Percentiles rank a stretch among this genome's conserved stretches.
These are phyloP conservation scores for Saitozyma sp. DNA, from an alignment of 768 basidiomycete species.

Conservation along the genomic window DNA sequence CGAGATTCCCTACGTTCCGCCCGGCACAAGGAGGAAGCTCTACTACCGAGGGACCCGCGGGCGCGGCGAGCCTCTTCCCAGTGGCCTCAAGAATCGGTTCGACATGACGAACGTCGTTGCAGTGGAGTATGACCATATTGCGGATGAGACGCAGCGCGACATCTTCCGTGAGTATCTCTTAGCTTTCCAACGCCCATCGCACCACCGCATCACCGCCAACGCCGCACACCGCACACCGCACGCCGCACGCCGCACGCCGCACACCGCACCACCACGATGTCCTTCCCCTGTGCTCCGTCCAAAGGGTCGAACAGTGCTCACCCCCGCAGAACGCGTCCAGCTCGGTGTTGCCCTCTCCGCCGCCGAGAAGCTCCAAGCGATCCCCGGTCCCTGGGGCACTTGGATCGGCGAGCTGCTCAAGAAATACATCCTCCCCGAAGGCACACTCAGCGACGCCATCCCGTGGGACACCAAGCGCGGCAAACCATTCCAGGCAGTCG, in stretches of 20 bases:
- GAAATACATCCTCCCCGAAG: conserved; percentile 62
- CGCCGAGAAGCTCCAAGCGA: conserved; percentile 78
- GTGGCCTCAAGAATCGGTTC: conserved; percentile 24
- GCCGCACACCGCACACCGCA: background rate
- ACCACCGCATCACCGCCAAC: background rate
- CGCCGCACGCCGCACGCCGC: background rate
- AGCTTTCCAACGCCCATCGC: background rate
- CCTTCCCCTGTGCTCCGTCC: background rate
- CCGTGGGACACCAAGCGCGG: conserved; percentile 69
- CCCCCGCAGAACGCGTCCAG: conserved; percentile 63
- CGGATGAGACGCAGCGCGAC: conserved; percentile 66
- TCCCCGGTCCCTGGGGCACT: conserved; percentile 67
- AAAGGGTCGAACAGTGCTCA: background rate
- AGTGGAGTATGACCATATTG: conserved; percentile 67
- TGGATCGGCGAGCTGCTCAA: conserved; percentile 66
- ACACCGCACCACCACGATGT: background rate
- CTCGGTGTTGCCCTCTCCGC: conserved; percentile 72
- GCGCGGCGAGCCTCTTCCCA: conserved; percentile 20
- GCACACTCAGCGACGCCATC: conserved; percentile 62
- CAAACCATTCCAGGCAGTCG: conserved; percentile 74
- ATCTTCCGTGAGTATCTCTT: conserved; percentile 54
- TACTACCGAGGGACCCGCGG: conserved; percentile 15
- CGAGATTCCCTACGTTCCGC: conserved; percentile 34
- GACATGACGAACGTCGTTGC: conserved; percentile 26
- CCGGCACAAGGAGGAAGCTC: conserved; percentile 25